Conservation (phyloP, 805 yeast species). For the Saturnispora sanitii region DNA sequence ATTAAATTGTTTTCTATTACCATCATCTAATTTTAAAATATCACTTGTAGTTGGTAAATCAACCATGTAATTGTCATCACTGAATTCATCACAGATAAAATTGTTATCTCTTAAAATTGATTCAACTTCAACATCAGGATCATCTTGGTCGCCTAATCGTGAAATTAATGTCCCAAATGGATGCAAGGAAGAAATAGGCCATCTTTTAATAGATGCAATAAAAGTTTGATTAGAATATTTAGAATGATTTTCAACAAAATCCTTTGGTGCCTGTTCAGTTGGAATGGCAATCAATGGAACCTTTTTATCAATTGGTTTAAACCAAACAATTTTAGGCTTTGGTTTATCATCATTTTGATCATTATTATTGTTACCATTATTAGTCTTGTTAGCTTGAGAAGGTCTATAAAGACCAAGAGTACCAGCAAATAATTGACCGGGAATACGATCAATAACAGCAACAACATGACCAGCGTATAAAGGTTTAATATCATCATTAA, state of each 20-base stretch:
- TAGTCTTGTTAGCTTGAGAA: constrained; percentile 78
- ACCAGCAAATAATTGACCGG: constrained; percentile 93
- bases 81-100: constrained; percentile 70
- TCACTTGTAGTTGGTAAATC: constrained; percentile 31
- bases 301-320: constrained; percentile 95
- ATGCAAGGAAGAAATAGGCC: constrained; percentile 98
- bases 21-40: constrained; percentile 24
- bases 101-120: constrained; percentile 84
- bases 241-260: constrained; percentile 88
- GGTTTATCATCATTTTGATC: constrained; percentile 15
- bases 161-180: constrained; percentile 93
- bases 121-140: constrained; percentile 69
- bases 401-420: constrained; percentile 91
- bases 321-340: constrained; percentile 96
- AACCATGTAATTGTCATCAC: constrained; percentile 21
- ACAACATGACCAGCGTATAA: constrained; percentile 97
- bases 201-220: constrained; percentile 92
- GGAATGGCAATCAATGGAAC: constrained; percentile 98
- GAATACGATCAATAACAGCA: constrained; percentile 94
- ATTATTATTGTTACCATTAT: constrained; percentile 19
- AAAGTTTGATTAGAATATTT: constrained; percentile 71
- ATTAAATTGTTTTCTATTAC: constrained; percentile 41
- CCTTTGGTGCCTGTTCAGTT: constrained; percentile 94
- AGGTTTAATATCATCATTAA: constrained; percentile 86
- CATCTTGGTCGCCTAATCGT: constrained; percentile 74